phyloP scores from a whole-genome alignment of 208 protist species.

The Porcisia deanei region DNA sequence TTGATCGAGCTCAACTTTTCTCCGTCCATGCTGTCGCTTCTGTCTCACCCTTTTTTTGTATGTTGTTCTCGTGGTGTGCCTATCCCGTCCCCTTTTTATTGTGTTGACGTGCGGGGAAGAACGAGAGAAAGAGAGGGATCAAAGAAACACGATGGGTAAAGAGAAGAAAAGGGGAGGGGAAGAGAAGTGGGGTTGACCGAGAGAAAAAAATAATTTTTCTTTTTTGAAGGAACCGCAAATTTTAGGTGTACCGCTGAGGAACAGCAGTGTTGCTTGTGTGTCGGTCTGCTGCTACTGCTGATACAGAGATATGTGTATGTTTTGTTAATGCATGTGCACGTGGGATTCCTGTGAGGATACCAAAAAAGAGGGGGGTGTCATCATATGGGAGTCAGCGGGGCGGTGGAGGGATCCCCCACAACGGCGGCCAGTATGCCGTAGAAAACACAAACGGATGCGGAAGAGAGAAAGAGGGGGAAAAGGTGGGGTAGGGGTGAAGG shows the following conservation, averaged over 20 bases:
- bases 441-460: too few relatives aligned
- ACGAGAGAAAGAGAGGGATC: neutral
- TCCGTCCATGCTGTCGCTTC: conserved; percentile 20
- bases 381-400: too few relatives aligned
- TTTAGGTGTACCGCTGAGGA: neutral
- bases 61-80: neutral
- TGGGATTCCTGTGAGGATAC: neutral
- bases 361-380: neutral
- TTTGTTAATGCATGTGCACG: neutral
- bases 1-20: conserved; percentile 35
- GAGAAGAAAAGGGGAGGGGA: too few relatives aligned
- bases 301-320: neutral
- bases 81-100: neutral
- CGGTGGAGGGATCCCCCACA: neutral
- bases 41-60: neutral
- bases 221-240: too few relatives aligned
- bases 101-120: neutral
- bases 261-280: neutral
- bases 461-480: too few relatives aligned
- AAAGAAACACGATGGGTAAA: too few relatives aligned
- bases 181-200: too few relatives aligned
- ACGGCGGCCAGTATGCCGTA: too few relatives aligned
- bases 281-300: neutral
- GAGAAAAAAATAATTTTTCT: neutral
- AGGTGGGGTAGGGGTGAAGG: too few relatives aligned